Evolutionary conservation across 148 eudicot species (phyloP).

Genomic region (Vaccinium darrowii): DNA sequence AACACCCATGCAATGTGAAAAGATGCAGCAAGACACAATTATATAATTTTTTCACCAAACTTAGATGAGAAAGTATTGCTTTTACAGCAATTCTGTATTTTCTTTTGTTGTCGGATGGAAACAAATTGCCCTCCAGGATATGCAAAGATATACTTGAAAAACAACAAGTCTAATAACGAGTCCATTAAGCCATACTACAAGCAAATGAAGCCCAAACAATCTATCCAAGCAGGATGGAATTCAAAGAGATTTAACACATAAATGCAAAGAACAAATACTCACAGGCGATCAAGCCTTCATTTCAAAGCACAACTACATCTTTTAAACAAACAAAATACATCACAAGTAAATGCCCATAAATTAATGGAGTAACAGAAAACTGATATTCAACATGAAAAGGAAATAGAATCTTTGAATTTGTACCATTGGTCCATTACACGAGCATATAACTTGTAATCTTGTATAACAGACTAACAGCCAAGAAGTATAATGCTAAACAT

Average conservation of each 20-base stretch:
- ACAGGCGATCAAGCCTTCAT: neutral
- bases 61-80: neutral
- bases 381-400: neutral
- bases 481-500: neutral
- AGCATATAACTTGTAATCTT: neutral
- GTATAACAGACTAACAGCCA: neutral
- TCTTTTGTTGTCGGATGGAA: neutral
- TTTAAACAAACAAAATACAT: neutral
- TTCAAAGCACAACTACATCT: neutral
- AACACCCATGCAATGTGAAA: neutral
- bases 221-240: neutral
- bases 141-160: conserved; percentile 10
- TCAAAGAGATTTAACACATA: neutral
- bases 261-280: conserved; percentile 6
- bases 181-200: neutral
- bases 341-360: neutral
- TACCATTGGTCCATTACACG: neutral
- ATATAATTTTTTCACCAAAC: conserved; percentile 1
- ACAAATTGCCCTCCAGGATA: neutral
- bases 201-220: neutral
- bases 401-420: neutral
- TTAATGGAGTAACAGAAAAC: neutral
- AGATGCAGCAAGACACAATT: neutral
- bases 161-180: neutral
- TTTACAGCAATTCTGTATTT: neutral